Evolutionary conservation across 306 rosid species (phyloP).

Genomic region (Carpinus fangiana): DNA sequence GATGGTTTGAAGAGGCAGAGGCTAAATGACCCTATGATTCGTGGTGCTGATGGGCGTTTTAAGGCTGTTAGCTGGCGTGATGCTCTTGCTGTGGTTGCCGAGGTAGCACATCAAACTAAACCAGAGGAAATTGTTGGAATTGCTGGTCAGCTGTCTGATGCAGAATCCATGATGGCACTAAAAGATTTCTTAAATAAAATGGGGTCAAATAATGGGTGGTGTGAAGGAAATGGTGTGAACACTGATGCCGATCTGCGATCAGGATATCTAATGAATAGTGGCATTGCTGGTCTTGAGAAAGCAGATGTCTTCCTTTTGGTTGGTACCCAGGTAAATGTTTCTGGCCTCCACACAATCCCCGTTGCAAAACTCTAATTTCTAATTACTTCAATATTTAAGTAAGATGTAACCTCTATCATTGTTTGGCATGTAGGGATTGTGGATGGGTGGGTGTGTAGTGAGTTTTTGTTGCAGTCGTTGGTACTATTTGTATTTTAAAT

Average conservation of each 20-base stretch:
- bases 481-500: constrained; percentile 19
- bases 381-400: background rate
- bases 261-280: constrained; percentile 81
- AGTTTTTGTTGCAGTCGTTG: background rate
- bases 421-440: background rate
- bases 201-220: constrained; percentile 94
- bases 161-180: constrained; percentile 93
- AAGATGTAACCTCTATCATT: constrained; percentile 3
- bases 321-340: constrained; percentile 82
- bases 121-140: constrained; percentile 88
- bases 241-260: constrained; percentile 88
- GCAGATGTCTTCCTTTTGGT: constrained; percentile 91
- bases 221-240: constrained; percentile 76
- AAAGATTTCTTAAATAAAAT: constrained; percentile 86
- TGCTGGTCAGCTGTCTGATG: constrained; percentile 94
- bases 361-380: background rate
- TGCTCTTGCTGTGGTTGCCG: constrained; percentile 86
- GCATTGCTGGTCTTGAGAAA: constrained; percentile 90
- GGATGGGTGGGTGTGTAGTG: constrained; percentile 5
- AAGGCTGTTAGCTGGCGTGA: constrained; percentile 92
- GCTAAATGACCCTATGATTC: constrained; percentile 96
- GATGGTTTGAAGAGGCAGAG: constrained; percentile 99
- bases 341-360: background rate
- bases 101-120: constrained; percentile 68
- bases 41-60: constrained; percentile 93